These are phyloP conservation scores for Akanthomyces muscarius DNA, from an alignment of 2,329 filamentous ascomycete genomes.

Conservation along the genomic window DNA sequence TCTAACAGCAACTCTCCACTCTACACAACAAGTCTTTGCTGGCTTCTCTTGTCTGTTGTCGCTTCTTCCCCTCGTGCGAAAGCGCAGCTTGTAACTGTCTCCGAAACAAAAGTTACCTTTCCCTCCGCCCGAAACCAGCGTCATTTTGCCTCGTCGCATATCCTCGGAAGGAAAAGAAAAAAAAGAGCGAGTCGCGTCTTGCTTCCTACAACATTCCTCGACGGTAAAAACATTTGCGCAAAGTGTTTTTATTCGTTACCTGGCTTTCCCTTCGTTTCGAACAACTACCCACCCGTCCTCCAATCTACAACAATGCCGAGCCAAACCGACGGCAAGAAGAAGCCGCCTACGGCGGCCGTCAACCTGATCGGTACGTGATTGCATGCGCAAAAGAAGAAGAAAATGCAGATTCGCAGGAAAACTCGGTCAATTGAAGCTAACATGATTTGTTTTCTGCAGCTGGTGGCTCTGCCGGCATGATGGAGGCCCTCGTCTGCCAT, in stretches of 20 bases:
- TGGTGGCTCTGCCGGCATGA: constrained; percentile 96
- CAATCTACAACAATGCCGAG: constrained; percentile 30
- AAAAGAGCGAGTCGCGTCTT: background rate
- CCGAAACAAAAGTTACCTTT: constrained; percentile 3
- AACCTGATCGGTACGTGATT: constrained; percentile 75
- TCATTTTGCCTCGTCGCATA: constrained; percentile 9
- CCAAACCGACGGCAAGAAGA: constrained; percentile 49
- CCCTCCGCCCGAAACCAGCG: constrained; percentile 8
- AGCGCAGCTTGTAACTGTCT: background rate
- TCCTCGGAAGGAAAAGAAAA: background rate
- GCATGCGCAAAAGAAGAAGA: too few species aligned
- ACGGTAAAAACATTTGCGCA: background rate
- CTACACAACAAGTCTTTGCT: background rate
- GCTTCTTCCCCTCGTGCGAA: background rate
- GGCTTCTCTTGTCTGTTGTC: background rate
- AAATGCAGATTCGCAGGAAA: too few species aligned
- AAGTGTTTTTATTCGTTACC: constrained; percentile 10
- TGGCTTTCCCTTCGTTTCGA: background rate
- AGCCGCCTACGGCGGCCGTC: constrained; percentile 78
- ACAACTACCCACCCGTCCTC: background rate
- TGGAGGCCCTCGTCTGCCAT: constrained; percentile 96
- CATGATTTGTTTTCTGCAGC: constrained; percentile 47
- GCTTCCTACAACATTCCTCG: background rate
- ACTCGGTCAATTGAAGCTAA: constrained; percentile 23
- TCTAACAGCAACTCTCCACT: constrained; percentile 10